Evolutionary conservation across 2,329 filamentous ascomycete genomes (phyloP), one percentile per base, ranked within the genome.

Genomic region (Phaeosphaeria sp.): DNA sequence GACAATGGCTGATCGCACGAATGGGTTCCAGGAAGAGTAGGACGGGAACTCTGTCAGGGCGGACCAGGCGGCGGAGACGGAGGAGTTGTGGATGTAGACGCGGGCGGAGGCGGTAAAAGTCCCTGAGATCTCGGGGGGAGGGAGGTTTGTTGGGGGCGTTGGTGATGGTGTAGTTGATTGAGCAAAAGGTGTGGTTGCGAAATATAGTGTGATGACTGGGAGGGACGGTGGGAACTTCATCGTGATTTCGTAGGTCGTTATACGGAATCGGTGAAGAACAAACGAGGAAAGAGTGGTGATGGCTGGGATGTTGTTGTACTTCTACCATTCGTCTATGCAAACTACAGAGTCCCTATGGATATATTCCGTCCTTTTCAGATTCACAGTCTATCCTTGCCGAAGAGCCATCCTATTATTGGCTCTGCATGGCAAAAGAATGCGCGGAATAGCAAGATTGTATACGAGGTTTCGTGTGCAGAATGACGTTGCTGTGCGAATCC

Each of bases 21-120:
- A 75, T 3, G 71, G 73, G 44, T 75, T 75, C 72, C 72, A 76
- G 36, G 61, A 56, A 40, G 68, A 49, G 42, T 74, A 75, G 15
- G 49, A 39, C 21, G 69, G 54, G 40, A 74, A 73, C 48, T 74
- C 56, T 18, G 64, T 71, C 27, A 74, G 66, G 6, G 65, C 60
- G n/a, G 64, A 51, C 69, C 69, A 76, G 40, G 66, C 65, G 11
- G 67, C 63, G 25, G 51, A 36, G 13, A 60, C 55, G 22, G 60
- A 71, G 40, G 61, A 61, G 21, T 61, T 55, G 25, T 30, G 27
- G 45, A 75, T 74, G 40, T 69, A 66, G 40, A 68, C 62, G 48
- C 68, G 63, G 9, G 68, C 59, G 53, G 61, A 62, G n/a, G 65
- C 68, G 9, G 61, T 66, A 61, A 76, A 76, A 33, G 73, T 56